Conservation (phyloP, 2,329 filamentous ascomycete species). For the Paecilomyces sp. region DNA sequence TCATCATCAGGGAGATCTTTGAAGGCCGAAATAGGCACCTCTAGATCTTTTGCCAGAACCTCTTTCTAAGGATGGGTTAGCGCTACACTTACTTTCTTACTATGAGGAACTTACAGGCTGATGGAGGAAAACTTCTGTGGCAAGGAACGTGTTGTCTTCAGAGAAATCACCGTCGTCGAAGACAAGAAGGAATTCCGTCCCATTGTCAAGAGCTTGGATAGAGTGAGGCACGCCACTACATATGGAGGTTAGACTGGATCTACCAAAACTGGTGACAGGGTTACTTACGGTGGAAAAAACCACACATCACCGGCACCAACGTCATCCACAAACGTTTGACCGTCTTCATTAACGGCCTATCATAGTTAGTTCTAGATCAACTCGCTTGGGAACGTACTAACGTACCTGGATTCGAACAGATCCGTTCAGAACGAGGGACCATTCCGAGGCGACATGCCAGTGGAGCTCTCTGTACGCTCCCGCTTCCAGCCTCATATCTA, state of each 20-base stretch:
- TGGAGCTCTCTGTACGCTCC: conserved; percentile 57
- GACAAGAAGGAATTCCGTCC: conserved; percentile 57
- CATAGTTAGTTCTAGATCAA: background rate
- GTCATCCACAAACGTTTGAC: conserved; percentile 70
- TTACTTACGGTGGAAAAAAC: conserved; percentile 63
- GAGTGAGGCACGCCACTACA: conserved; percentile 62
- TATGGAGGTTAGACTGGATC: background rate
- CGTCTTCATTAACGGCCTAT: conserved; percentile 45
- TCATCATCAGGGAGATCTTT: conserved; percentile 57
- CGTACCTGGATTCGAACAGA: conserved; percentile 28
- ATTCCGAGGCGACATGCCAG: conserved; percentile 39
- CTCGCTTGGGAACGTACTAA: background rate
- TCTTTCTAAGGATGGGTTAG: conserved; percentile 22
- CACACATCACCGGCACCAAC: conserved; percentile 69
- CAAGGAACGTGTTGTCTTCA: conserved; percentile 68
- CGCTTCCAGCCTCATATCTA: conserved; percentile 53
- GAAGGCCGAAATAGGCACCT: conserved; percentile 45
- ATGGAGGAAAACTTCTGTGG: conserved; percentile 54
- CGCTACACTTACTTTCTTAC: background rate
- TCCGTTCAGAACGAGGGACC: conserved; percentile 33
- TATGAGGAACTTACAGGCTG: conserved; percentile 17
- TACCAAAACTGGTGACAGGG: background rate
- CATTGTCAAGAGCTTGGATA: conserved; percentile 64
- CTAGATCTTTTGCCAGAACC: conserved; percentile 51
- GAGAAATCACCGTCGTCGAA: conserved; percentile 55